Conservation (phyloP, 2,329 filamentous ascomycete species). For the Penicillium sp. region DNA sequence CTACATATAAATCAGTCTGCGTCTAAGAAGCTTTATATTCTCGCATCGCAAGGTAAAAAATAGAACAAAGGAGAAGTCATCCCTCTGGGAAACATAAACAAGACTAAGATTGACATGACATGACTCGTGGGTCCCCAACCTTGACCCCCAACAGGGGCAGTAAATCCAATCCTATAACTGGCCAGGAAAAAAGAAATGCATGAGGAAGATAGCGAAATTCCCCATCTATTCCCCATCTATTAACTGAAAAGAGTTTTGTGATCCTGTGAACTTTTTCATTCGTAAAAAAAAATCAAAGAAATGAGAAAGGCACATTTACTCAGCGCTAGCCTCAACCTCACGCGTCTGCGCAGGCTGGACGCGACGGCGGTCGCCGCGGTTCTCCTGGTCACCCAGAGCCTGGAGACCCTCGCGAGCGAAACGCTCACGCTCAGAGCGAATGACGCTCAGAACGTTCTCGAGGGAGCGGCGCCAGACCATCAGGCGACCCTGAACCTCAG, state of each 20-base stretch:
- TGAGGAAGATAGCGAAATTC: conserved; percentile 16
- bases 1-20: neutral
- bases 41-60: conserved; percentile 15
- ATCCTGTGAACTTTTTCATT: conserved; percentile 21
- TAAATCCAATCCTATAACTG: conserved; percentile 25
- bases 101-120: conserved; percentile 27
- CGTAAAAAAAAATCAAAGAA: conserved; percentile 19
- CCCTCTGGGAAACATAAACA: conserved; percentile 22
- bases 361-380: conserved; percentile 33
- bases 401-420: conserved; percentile 64
- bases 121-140: conserved; percentile 27
- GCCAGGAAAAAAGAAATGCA: conserved; percentile 23
- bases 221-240: conserved; percentile 17
- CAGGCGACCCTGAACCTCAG: conserved; percentile 82
- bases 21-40: conserved; percentile 17
- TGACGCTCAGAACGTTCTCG: conserved; percentile 70
- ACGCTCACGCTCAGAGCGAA: conserved; percentile 76
- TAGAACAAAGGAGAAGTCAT: conserved; percentile 17
- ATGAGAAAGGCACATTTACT: conserved; percentile 26
- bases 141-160: conserved; percentile 20
- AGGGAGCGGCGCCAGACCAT: conserved; percentile 88
- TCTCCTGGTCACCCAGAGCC: conserved; percentile 51
- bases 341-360: conserved; percentile 25
- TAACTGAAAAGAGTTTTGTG: conserved; percentile 24
- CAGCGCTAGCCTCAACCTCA: conserved; percentile 37